These are phyloP conservation scores for Neopestalotiopsis sp. DNA, from an alignment of 2,329 filamentous ascomycete species.

Conservation along the genomic window DNA sequence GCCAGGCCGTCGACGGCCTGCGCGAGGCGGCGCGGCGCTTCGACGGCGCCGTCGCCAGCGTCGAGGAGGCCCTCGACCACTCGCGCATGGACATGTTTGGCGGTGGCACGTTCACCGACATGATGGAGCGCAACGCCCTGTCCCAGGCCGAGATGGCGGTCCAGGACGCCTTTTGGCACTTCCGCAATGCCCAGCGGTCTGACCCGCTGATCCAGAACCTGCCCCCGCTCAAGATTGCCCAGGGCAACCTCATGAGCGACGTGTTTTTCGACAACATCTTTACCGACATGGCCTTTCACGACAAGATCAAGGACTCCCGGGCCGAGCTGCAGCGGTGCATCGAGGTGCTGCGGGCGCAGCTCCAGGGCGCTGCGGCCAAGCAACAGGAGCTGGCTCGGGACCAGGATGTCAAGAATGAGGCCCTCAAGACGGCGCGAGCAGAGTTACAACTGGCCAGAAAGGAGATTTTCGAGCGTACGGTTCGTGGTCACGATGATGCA, in stretches of 20 bases:
- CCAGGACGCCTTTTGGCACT: conserved; percentile 43
- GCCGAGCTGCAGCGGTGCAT: conserved; percentile 41
- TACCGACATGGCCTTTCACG: conserved; percentile 55
- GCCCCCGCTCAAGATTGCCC: conserved; percentile 46
- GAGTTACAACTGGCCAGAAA: conserved; percentile 51
- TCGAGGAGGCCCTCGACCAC: conserved; percentile 46
- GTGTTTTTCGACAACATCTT: conserved; percentile 62
- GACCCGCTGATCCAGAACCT: conserved; percentile 45
- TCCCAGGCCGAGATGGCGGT: conserved; percentile 49
- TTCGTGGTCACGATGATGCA: background rate
- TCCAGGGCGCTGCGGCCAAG: conserved; percentile 27
- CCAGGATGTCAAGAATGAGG: conserved; percentile 36
- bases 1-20: conserved; percentile 45
- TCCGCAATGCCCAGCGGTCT: conserved; percentile 44
- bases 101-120: conserved; percentile 51
- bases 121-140: conserved; percentile 59
- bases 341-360: conserved; percentile 36
- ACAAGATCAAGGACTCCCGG: conserved; percentile 52
- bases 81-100: conserved; percentile 55
- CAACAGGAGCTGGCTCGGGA: conserved; percentile 31
- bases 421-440: conserved; percentile 38
- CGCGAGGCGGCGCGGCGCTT: conserved; percentile 43
- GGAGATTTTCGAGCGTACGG: conserved; percentile 41
- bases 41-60: conserved; percentile 37
- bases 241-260: conserved; percentile 52